These are phyloP conservation scores for Wilhelminamyces savonicus DNA, from an alignment of 805 yeast species.

Conservation along the genomic window DNA sequence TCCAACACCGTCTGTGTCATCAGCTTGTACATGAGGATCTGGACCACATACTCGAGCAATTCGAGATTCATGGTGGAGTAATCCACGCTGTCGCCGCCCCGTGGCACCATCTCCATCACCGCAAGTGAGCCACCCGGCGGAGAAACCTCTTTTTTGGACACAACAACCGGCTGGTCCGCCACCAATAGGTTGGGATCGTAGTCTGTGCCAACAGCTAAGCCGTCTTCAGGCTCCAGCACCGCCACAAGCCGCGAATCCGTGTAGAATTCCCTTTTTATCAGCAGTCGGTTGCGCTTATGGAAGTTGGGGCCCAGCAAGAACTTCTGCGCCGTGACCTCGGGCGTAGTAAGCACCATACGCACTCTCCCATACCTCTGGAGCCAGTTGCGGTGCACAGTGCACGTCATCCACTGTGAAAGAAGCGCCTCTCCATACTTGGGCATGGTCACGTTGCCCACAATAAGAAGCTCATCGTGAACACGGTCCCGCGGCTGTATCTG, in stretches of 20 bases:
- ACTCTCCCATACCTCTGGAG: constrained; percentile 64
- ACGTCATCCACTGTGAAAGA: constrained; percentile 67
- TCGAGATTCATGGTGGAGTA: no score
- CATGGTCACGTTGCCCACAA: constrained; percentile 54
- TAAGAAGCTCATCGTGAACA: constrained; percentile 49
- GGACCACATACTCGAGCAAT: constrained; percentile 59
- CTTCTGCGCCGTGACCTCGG: constrained; percentile 50
- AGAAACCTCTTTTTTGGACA: constrained; percentile 20
- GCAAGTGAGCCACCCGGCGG: constrained; percentile 38
- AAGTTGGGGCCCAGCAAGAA: constrained; percentile 52
- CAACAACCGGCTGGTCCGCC: constrained; percentile 30
- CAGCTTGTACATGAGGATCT: constrained; percentile 14
- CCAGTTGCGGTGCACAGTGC: constrained; percentile 70
- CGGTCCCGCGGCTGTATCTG: constrained; percentile 21
- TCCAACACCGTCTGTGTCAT: constrained; percentile 43
- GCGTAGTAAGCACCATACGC: constrained; percentile 64
- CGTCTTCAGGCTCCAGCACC: constrained; percentile 21
- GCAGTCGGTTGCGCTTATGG: constrained; percentile 50
- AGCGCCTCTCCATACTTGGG: constrained; percentile 55
- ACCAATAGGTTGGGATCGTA: constrained; percentile 31
- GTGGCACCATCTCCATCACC: constrained; percentile 50
- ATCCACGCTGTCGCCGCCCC: constrained; percentile 30
- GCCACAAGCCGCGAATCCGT: constrained; percentile 58
- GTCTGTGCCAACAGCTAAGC: no score
- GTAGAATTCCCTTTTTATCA: constrained; percentile 60